These are phyloP conservation scores for Solanum lycopersicoides DNA, from an alignment of 257 asterid genomes.

Conservation along the genomic window DNA sequence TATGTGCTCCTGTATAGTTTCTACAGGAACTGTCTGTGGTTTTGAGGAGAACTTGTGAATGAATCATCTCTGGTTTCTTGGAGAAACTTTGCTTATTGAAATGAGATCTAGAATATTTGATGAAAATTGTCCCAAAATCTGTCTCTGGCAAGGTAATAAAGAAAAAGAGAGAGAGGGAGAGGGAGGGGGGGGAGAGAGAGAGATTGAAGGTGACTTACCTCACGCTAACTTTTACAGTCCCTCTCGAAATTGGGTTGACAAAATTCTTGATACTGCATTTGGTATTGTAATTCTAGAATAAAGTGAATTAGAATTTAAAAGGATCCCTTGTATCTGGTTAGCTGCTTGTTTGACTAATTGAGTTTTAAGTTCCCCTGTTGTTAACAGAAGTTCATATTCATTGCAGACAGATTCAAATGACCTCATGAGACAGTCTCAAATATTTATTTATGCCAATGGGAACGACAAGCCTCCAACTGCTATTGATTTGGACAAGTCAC, in stretches of 20 bases:
- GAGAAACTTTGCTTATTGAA: not conserved
- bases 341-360: not conserved
- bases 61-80: not conserved
- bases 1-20: not conserved
- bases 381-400: not conserved
- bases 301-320: not conserved
- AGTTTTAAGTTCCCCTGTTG: not conserved
- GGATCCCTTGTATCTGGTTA: not conserved
- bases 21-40: not conserved
- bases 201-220: not conserved
- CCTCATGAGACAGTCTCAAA: conserved; percentile 75
- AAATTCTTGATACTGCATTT: not conserved
- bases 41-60: not conserved
- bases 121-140: not conserved
- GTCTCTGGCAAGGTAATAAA: not conserved
- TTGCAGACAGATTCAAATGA: conserved; percentile 77
- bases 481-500: conserved; percentile 71
- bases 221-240: not conserved
- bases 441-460: conserved; percentile 83
- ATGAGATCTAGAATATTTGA: not conserved
- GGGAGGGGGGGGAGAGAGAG: not conserved
- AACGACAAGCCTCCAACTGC: conserved; percentile 78
- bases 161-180: not conserved
- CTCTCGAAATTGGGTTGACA: not conserved
- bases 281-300: not conserved